Conservation (phyloP, 345 rosid species). For the Ailanthus altissimus region DNA sequence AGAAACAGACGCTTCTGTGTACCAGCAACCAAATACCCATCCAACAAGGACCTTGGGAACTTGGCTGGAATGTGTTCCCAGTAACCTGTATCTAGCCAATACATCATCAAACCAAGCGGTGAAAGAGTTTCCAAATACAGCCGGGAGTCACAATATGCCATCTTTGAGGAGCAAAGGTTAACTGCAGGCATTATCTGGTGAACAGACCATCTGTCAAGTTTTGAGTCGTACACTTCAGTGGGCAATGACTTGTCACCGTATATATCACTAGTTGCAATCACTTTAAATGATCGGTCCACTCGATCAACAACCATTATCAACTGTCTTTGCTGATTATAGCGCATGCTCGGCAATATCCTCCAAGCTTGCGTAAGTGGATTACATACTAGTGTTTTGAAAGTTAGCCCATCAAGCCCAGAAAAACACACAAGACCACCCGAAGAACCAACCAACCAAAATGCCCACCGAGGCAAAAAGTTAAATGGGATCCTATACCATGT, state of each 20-base stretch:
- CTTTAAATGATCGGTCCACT: constrained; percentile 69
- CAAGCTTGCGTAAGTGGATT: constrained; percentile 87
- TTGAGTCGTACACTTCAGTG: constrained; percentile 90
- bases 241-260: constrained; percentile 87
- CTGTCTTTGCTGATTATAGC: constrained; percentile 82
- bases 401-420: constrained; percentile 85
- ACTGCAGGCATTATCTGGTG: constrained; percentile 97
- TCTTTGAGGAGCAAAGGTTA: constrained; percentile 90
- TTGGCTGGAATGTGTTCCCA: constrained; percentile 97
- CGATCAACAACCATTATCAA: constrained; percentile 88
- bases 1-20: constrained; percentile 85
- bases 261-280: constrained; percentile 87
- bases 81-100: constrained; percentile 66
- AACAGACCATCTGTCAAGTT: constrained; percentile 65
- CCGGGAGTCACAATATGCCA: constrained; percentile 91
- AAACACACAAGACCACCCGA: constrained; percentile 91
- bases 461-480: constrained; percentile 89
- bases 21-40: constrained; percentile 96
- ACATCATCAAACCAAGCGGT: constrained; percentile 95
- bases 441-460: constrained; percentile 91
- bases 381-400: constrained; percentile 80
- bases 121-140: constrained; percentile 93
- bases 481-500: constrained; percentile 92
- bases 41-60: constrained; percentile 88
- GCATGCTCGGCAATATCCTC: constrained; percentile 85